These are phyloP conservation scores for Jacaranda mimosifolia DNA, from an alignment of 257 asterid species.

Conservation along the genomic window DNA sequence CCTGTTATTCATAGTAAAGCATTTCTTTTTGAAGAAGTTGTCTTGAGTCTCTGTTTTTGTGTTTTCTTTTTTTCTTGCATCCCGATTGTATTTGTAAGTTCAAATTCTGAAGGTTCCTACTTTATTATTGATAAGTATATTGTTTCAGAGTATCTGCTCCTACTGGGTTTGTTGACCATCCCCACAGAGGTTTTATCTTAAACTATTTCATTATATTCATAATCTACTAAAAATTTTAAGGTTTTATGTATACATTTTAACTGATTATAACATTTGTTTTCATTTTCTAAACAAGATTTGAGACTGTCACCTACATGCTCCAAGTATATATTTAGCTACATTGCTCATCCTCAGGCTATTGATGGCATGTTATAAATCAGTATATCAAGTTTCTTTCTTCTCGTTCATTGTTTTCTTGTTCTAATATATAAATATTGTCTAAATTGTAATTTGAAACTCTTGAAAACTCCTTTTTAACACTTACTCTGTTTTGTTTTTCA, in stretches of 20 bases:
- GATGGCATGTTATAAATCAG: too few relatives aligned
- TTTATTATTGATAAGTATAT: background rate
- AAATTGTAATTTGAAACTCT: too few relatives aligned
- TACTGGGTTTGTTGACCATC: conserved; percentile 98
- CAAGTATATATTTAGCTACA: conserved; percentile 56
- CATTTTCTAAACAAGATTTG: conserved; percentile 66
- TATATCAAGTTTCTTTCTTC: too few relatives aligned
- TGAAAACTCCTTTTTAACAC: background rate
- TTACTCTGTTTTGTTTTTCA: background rate
- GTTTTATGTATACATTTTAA: background rate
- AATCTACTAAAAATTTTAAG: background rate
- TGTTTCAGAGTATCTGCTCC: conserved; percentile 83
- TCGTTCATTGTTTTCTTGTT: too few relatives aligned
- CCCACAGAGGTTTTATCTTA: conserved; percentile 79
- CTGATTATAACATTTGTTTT: background rate
- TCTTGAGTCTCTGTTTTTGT: conserved; percentile 6
- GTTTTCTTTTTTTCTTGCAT: background rate
- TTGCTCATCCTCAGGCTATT: background rate
- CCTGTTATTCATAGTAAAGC: conserved; percentile 1
- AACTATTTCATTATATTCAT: background rate
- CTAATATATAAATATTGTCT: too few relatives aligned
- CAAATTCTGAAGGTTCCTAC: background rate
- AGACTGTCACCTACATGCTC: conserved; percentile 93
- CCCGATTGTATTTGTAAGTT: too few relatives aligned
- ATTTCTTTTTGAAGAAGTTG: background rate